Conservation (phyloP, 2,329 filamentous ascomycete genomes). For the Nothopassalora personata region DNA sequence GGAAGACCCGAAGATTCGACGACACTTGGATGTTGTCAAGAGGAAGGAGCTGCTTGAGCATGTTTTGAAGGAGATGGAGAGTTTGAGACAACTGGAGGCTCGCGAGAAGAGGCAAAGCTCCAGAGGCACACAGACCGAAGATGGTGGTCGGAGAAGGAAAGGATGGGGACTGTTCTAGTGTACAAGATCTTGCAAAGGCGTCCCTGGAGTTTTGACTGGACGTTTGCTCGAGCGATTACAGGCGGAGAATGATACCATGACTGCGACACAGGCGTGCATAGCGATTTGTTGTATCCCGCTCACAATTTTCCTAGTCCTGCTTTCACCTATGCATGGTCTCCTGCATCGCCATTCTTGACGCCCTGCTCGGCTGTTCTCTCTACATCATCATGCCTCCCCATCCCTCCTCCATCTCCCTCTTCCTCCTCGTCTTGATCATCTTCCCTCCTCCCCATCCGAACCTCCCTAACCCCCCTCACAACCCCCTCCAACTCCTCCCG, state of each 20-base stretch:
- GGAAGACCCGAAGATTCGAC: slow-evolving; percentile 83
- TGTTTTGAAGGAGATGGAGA: slow-evolving; percentile 93
- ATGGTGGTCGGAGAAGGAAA: slow-evolving; percentile 25
- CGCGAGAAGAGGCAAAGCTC: slow-evolving; percentile 55
- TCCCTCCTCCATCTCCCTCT: no score
- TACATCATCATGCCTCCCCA: no score
- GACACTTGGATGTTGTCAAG: slow-evolving; percentile 85
- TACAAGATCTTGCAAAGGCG: not conserved
- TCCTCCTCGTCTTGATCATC: no score
- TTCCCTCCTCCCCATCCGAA: no score
- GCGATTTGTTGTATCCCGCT: not conserved
- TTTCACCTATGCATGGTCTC: not conserved
- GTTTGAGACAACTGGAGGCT: slow-evolving; percentile 75
- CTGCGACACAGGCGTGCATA: not conserved
- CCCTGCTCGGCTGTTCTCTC: no score
- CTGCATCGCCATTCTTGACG: not conserved
- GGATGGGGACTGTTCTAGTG: slow-evolving; percentile 33
- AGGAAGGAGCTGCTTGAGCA: slow-evolving; percentile 90
- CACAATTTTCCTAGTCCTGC: not conserved
- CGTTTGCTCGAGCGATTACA: not conserved
- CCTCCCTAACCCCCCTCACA: not conserved
- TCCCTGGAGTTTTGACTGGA: not conserved
- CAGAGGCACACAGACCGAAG: slow-evolving; percentile 33
- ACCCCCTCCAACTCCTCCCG: not conserved
- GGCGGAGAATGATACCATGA: slow-evolving; percentile 17